Conservation (phyloP, 2,329 filamentous ascomycete genomes). For the Colletotrichum musae region DNA sequence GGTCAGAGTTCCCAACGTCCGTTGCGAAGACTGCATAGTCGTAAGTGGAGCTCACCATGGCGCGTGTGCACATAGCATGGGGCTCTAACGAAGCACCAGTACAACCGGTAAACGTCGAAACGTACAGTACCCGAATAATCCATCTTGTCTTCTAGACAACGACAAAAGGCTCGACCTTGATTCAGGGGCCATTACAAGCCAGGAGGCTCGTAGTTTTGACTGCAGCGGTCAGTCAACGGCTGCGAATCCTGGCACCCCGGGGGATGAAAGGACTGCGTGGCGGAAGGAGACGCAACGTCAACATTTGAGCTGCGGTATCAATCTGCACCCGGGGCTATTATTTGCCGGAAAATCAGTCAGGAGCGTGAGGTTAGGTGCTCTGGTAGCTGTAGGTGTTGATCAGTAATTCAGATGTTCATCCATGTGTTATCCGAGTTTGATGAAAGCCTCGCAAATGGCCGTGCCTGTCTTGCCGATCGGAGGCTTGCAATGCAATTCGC, state of each 20-base stretch:
- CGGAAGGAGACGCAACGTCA: not conserved
- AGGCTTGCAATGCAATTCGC: not conserved
- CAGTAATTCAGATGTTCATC: not conserved
- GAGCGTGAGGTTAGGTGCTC: not conserved
- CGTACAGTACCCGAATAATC: not conserved
- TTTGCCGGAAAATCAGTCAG: not conserved
- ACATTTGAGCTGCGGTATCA: not conserved
- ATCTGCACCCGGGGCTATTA: not conserved
- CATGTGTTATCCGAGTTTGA: not conserved
- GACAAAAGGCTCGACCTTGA: not conserved
- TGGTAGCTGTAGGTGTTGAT: conserved; percentile 13
- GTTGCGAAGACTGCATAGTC: conserved; percentile 37
- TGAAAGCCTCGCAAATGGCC: not conserved
- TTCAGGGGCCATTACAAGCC: not conserved
- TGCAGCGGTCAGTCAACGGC: not conserved
- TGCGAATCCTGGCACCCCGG: not conserved
- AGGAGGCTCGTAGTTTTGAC: not conserved
- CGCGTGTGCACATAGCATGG: no score
- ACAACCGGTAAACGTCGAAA: conserved; percentile 29
- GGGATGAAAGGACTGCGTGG: not conserved
- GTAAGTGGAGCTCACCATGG: conserved; percentile 1
- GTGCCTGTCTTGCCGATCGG: not conserved
- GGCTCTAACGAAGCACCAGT: conserved; percentile 9
- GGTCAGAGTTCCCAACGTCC: conserved; percentile 29
- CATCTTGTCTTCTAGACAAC: not conserved